Base-by-base conservation (phyloP, 2,329 filamentous ascomycete genomes). In the Fusarium paranaense region DNA sequence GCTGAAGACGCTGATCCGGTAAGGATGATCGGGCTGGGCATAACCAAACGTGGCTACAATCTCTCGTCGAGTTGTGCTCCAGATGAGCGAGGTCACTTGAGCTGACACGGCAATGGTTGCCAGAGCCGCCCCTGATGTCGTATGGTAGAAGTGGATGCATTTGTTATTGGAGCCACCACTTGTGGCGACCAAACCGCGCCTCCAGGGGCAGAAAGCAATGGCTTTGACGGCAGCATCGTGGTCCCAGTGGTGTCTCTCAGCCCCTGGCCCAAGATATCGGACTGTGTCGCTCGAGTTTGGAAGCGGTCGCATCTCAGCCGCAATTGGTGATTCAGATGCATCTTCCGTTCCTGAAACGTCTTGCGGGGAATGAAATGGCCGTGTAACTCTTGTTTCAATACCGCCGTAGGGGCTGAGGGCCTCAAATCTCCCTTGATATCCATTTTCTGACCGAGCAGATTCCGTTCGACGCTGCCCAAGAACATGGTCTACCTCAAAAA, bases 131-230 rank as follows among this genome's bases (percentile, higher is more conserved):
- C 96, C 97, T 0, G 95, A 95, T 22, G 89, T 88, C 1, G 94
- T 93, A 82, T 98, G 95, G 82, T 93, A 98, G 85, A 99, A 99
- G 83, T 97, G 95, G 67, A 99, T 98, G 81, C 95, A 95, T 77
- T 95, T 94, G 84, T 99, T 96, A 78, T 97, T 97, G 54, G 94
- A 96, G 27, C 97, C 97, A 42, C 97, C 96, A 4, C 97, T 95
- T 1, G 96, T 97, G 16, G 97, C 97, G 42, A 99, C 84, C 6
- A 99, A 88, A 5, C 93, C 93, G 27, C 93, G 90, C 66, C 96
- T 93, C 96, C 95, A 99, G 0, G 97, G 96, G 72, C 96, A 97
- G 83, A 98, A 98, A 2, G 97, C 95, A 76, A 98, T 97, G 35
- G 97, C 97, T 83, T 99, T 99, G 75, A 98, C 94, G 3, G 97